Base-by-base conservation (phyloP, 2,329 filamentous ascomycete genomes). In the Pyrenochaeta sp. region DNA sequence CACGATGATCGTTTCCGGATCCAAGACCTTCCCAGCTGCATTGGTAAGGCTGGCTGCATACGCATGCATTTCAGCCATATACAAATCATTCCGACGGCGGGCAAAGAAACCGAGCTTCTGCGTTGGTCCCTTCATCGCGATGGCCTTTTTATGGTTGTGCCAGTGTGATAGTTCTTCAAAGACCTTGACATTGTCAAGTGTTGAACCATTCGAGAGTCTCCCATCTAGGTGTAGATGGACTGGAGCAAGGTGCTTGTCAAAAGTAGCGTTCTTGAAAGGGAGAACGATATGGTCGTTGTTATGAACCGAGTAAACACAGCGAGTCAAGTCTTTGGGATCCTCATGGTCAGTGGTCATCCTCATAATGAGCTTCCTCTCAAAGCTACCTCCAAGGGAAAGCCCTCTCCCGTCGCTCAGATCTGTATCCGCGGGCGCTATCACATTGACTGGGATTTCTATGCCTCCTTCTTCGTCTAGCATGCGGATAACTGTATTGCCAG, bases 131-230 rank as follows among this genome's bases (percentile, higher is more conserved):
- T 61, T 61, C 39, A 61, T 63, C 36, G 58, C 48, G 50, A 59
- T 35, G 56, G 62, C 72, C 41, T 50, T 64, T 41, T 43, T 61
- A 53, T 81, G 83, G 41, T 83, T 84, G 53, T 87, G 84, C 85
- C 84, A 88, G 59, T 88, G 83, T 0, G 74, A 71, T 4, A 78
- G 64, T 48, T 80, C 77, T 20, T 68, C 68, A 55, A 79, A 80
- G 23, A 78, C 74, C 11, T 65, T 69, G 13, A 72, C 68, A 10
- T 67, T 63, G 2, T 57, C 44, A 20, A 61, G 58, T 9, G 50
- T 36, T 35, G 58, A 61, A 19, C 58, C 59, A 24, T 55, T 53
- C 3, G 55, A 58, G 24, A 53, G 50, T 20, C 59, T 65, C 5
- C 70, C 60, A 3, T 63, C 67, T 24, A 80, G 58, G 6, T 71